phyloP scores from a whole-genome alignment of 2,329 filamentous ascomycete species.

The Pseudovirgaria hyperparasitica region DNA sequence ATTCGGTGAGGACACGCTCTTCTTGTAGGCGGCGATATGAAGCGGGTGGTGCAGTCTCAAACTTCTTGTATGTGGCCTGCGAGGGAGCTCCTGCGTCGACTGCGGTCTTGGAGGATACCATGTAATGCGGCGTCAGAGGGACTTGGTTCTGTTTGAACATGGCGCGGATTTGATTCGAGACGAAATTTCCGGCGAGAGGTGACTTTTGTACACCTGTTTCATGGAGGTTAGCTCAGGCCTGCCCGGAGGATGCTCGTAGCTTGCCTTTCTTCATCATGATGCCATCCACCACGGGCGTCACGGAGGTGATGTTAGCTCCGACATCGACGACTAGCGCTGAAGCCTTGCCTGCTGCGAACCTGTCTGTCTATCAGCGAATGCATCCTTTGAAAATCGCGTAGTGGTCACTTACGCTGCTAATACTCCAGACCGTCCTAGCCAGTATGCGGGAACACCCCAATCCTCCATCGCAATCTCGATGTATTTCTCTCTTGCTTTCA shows the following conservation, averaged over 20 bases:
- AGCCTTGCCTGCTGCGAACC: constrained; percentile 82
- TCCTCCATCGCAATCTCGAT: constrained; percentile 96
- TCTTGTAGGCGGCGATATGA: constrained; percentile 79
- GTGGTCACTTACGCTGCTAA: constrained; percentile 52
- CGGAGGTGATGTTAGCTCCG: constrained; percentile 75
- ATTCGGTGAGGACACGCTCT: constrained; percentile 85
- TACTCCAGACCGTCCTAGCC: constrained; percentile 78
- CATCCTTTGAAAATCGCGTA: neutral
- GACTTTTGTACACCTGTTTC: constrained; percentile 62
- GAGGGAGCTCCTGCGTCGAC: constrained; percentile 77
- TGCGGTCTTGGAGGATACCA: constrained; percentile 74
- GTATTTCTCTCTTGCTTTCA: constrained; percentile 81
- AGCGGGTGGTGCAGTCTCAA: constrained; percentile 45
- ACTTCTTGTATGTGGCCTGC: constrained; percentile 62
- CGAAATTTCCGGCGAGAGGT: constrained; percentile 74
- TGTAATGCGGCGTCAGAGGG: constrained; percentile 70
- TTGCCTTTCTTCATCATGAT: constrained; percentile 71
- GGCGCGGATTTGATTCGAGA: constrained; percentile 75
- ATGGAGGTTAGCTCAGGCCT: neutral
- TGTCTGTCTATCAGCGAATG: constrained; percentile 10
- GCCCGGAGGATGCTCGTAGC: too few species aligned
- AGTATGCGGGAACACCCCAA: constrained; percentile 92
- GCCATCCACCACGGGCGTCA: constrained; percentile 87
- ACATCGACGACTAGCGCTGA: constrained; percentile 88
- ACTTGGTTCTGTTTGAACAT: constrained; percentile 66